Evolutionary conservation across 2,329 filamentous ascomycete species (phyloP).

Genomic region (Grosmannia penicillata): DNA sequence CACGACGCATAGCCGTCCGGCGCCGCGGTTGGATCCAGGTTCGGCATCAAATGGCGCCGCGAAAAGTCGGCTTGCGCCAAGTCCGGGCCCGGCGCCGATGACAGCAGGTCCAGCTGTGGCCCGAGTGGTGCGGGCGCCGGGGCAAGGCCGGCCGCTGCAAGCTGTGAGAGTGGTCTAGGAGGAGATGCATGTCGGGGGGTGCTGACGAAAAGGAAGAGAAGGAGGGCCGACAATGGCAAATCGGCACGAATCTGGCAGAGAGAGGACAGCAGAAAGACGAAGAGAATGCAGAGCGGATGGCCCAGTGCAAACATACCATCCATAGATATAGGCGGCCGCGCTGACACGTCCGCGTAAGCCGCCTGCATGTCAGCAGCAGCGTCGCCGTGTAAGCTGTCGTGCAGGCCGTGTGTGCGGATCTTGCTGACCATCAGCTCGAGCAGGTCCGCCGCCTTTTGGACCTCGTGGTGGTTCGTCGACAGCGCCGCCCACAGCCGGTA

Average conservation of each 20-base stretch:
- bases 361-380: too few species aligned
- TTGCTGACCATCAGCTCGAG: conserved; percentile 24
- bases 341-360: too few species aligned
- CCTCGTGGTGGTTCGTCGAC: conserved; percentile 21
- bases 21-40: neutral
- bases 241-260: too few species aligned
- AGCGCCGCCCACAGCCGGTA: conserved; percentile 28
- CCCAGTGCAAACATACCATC: too few species aligned
- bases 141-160: too few species aligned
- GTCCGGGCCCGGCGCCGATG: neutral
- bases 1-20: conserved; percentile 7
- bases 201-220: too few species aligned
- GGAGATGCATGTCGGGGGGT: too few species aligned
- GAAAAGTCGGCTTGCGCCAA: conserved; percentile 4
- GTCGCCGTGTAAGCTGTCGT: neutral
- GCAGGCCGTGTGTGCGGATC: conserved; percentile 5
- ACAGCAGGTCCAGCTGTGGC: neutral
- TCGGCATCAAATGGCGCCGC: conserved; percentile 7
- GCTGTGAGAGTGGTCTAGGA: too few species aligned
- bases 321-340: too few species aligned
- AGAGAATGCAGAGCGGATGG: too few species aligned
- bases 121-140: too few species aligned
- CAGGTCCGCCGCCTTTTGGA: conserved; percentile 30
- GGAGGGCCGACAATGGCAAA: too few species aligned
- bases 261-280: neutral